Conservation (phyloP, 1,284 basidiomycete species). For the Fomitopsis palustris region DNA sequence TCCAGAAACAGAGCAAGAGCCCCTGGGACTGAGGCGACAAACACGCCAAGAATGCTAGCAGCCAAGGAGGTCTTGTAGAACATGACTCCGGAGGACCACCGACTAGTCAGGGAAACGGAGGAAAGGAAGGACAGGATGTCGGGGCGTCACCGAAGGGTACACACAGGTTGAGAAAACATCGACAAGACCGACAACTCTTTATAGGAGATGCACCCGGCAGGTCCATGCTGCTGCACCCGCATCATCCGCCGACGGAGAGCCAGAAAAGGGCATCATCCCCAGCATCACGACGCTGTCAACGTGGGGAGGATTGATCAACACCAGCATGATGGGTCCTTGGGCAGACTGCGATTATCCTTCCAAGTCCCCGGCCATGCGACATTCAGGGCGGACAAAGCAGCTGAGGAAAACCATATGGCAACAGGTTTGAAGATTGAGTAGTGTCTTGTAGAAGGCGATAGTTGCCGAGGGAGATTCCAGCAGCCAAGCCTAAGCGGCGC, state of each 20-base stretch:
- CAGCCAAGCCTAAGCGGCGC: too few relatives aligned
- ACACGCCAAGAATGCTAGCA: neutral
- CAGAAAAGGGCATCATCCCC: neutral
- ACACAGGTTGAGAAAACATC: neutral
- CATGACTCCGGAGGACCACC: neutral
- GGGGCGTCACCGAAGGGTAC: neutral
- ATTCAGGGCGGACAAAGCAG: neutral
- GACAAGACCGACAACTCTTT: neutral
- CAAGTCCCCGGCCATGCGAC: neutral
- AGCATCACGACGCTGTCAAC: neutral
- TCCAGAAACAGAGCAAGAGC: neutral
- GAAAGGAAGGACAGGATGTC: neutral
- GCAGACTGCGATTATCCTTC: neutral
- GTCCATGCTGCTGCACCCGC: neutral
- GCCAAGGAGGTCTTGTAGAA: neutral
- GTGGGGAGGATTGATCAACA: neutral
- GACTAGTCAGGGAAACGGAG: neutral
- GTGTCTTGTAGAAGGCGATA: too few relatives aligned
- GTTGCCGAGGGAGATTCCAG: too few relatives aligned
- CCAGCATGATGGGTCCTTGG: neutral
- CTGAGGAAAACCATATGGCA: neutral
- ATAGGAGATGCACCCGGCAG: neutral
- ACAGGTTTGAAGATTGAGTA: neutral
- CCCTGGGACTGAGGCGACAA: neutral
- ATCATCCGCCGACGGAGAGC: neutral